Percentiles rank a stretch among this genome's conserved stretches.
These are phyloP conservation scores for Botrytis paeoniae DNA, from an alignment of 2,329 filamentous ascomycete species.

Conservation along the genomic window DNA sequence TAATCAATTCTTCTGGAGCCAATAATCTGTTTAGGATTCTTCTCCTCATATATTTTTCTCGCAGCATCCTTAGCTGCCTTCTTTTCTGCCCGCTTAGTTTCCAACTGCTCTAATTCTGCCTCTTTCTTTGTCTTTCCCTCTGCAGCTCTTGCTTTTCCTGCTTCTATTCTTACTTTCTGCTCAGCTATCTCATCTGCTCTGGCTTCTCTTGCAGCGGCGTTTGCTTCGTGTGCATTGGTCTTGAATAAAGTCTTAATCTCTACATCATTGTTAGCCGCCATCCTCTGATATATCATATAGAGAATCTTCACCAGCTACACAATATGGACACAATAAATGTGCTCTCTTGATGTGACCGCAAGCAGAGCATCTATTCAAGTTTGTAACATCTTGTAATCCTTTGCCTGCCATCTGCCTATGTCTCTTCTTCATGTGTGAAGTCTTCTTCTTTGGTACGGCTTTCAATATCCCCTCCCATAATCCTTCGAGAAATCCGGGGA, in stretches of 20 bases:
- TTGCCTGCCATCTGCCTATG: constrained; percentile 95
- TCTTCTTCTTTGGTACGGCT: constrained; percentile 98
- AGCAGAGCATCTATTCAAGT: constrained; percentile 81
- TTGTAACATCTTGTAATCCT: constrained; percentile 84
- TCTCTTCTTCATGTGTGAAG: constrained; percentile 92
- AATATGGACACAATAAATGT: constrained; percentile 84
- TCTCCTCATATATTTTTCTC: constrained; percentile 10
- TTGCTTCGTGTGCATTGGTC: constrained; percentile 17
- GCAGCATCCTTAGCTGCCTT: constrained; percentile 2
- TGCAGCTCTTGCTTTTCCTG: not conserved
- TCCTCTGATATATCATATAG: not conserved
- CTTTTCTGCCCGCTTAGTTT: constrained; percentile 2
- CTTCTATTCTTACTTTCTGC: constrained; percentile 11
- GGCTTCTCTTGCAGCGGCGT: not conserved
- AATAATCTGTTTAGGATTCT: constrained; percentile 9
- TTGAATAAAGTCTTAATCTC: constrained; percentile 37
- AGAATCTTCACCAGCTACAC: constrained; percentile 68
- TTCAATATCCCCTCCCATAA: constrained; percentile 91
- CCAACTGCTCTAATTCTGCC: not conserved
- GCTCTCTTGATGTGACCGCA: constrained; percentile 86
- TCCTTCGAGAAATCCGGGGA: constrained; percentile 70
- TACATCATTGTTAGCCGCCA: constrained; percentile 26
- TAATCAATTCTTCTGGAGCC: constrained; percentile 1
- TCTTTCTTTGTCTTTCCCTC: not conserved
- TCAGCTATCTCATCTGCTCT: constrained; percentile 15